Conservation (phyloP, 31 red algal genomes). For the Endocladia muricata region DNA sequence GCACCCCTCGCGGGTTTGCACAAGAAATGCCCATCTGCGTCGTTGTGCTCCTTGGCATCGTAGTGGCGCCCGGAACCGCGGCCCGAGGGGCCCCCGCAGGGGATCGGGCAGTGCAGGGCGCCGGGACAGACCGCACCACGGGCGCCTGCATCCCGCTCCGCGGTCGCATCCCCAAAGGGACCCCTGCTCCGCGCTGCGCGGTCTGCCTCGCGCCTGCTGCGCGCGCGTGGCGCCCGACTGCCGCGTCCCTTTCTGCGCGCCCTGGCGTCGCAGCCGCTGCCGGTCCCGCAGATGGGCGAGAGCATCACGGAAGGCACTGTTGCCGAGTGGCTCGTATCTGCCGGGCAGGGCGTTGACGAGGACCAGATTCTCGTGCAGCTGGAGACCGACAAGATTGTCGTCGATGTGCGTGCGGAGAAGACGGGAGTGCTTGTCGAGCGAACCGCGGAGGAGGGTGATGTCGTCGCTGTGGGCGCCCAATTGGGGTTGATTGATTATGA, state of each 20-base stretch:
- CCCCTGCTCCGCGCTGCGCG: conserved; percentile 38
- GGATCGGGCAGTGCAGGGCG: too few relatives aligned
- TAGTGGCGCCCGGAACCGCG: too few relatives aligned
- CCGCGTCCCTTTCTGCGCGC: conserved; percentile 26
- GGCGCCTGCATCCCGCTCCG: neutral
- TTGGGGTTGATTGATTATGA: conserved; percentile 61
- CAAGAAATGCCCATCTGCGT: too few relatives aligned
- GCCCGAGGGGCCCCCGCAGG: too few relatives aligned
- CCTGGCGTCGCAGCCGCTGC: conserved; percentile 45
- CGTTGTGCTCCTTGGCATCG: too few relatives aligned
- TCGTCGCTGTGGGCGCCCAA: conserved; percentile 78
- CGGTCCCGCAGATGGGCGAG: conserved; percentile 96
- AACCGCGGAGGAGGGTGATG: conserved; percentile 79
- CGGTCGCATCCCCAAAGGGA: neutral
- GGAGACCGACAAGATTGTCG: conserved; percentile 98
- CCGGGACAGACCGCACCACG: too few relatives aligned
- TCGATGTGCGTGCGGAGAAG: conserved; percentile 87
- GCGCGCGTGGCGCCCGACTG: neutral
- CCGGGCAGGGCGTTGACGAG: conserved; percentile 71
- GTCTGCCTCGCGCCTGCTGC: neutral
- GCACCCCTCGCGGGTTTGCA: too few relatives aligned
- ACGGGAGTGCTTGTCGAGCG: conserved; percentile 69
- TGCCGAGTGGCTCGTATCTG: conserved; percentile 59
- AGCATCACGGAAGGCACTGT: conserved; percentile 95
- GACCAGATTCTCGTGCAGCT: conserved; percentile 93